phyloP scores from a whole-genome alignment of 495 filamentous ascomycete species.

The Lasiosphaeria hispida region DNA sequence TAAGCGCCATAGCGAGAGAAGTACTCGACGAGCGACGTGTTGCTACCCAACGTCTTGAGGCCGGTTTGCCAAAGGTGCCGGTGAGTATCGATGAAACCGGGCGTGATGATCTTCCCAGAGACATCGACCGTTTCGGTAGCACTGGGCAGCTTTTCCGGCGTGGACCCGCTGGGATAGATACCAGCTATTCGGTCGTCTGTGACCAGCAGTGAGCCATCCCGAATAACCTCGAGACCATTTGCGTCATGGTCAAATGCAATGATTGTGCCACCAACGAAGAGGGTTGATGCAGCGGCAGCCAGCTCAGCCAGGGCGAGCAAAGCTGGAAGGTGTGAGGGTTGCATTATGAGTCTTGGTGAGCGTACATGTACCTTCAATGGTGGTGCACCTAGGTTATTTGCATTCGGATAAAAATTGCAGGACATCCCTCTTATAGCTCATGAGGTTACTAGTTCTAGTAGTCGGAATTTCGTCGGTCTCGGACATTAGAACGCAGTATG shows the following conservation, averaged over 20 bases:
- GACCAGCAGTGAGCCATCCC: slow-evolving; percentile 39
- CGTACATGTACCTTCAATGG: too few relatives aligned
- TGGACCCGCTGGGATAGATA: slow-evolving; percentile 20
- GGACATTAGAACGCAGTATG: too few relatives aligned
- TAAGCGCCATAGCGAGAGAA: slow-evolving; percentile 26
- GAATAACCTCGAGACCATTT: slow-evolving; percentile 37
- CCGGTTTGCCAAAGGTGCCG: slow-evolving; percentile 52
- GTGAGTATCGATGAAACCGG: slow-evolving; percentile 54
- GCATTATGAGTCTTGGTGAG: too few relatives aligned
- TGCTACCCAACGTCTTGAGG: slow-evolving; percentile 35
- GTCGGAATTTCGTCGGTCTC: too few relatives aligned
- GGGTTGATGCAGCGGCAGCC: slow-evolving; percentile 23
- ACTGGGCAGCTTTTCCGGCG: neutral
- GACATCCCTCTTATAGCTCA: too few relatives aligned
- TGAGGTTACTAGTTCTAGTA: too few relatives aligned
- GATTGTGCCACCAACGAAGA: slow-evolving; percentile 43
- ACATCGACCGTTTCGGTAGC: slow-evolving; percentile 39
- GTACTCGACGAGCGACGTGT: slow-evolving; percentile 34
- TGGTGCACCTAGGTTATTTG: too few relatives aligned
- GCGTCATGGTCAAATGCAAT: slow-evolving; percentile 37
- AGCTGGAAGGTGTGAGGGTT: too few relatives aligned
- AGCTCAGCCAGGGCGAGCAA: neutral
- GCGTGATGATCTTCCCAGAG: slow-evolving; percentile 44
- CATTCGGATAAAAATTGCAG: too few relatives aligned
- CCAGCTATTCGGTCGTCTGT: slow-evolving; percentile 39